These are phyloP conservation scores for Claviceps digitariae DNA, from an alignment of 2,329 filamentous ascomycete genomes.

Conservation along the genomic window DNA sequence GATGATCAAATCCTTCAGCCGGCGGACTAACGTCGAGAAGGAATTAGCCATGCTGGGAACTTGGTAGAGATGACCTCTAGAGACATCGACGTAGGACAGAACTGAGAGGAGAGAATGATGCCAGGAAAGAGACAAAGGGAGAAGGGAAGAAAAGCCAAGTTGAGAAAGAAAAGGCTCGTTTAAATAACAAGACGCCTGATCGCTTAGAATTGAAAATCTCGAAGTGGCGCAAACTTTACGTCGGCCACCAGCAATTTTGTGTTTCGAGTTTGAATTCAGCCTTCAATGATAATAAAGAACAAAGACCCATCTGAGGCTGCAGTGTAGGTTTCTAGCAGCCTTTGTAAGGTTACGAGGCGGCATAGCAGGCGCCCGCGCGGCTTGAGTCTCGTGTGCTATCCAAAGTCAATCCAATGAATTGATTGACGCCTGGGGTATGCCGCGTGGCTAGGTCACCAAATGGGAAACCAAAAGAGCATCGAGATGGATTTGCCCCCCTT, in stretches of 20 bases:
- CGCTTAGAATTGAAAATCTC: not conserved
- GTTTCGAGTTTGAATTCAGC: not conserved
- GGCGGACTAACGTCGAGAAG: not conserved
- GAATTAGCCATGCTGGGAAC: not conserved
- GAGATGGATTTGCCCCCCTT: not conserved
- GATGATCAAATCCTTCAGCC: not conserved
- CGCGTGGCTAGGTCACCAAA: not conserved
- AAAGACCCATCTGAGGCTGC: not conserved
- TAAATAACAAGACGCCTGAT: not conserved
- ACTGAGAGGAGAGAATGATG: not conserved
- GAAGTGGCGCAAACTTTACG: not conserved
- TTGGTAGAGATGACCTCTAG: not conserved
- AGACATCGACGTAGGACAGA: not conserved
- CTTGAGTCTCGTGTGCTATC: not conserved
- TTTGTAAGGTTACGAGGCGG: not conserved
- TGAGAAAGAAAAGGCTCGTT: not conserved
- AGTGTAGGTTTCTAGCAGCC: not conserved
- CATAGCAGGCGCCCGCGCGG: not conserved
- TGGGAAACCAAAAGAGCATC: not conserved
- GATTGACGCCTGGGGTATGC: not conserved
- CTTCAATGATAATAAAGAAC: not conserved
- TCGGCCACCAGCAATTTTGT: not conserved
- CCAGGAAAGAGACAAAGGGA: too few species aligned
- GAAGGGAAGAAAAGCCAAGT: not conserved
- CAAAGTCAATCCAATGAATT: not conserved